Evolutionary conservation across 345 rosid species (phyloP).

Genomic region (Salix koriyanagi): DNA sequence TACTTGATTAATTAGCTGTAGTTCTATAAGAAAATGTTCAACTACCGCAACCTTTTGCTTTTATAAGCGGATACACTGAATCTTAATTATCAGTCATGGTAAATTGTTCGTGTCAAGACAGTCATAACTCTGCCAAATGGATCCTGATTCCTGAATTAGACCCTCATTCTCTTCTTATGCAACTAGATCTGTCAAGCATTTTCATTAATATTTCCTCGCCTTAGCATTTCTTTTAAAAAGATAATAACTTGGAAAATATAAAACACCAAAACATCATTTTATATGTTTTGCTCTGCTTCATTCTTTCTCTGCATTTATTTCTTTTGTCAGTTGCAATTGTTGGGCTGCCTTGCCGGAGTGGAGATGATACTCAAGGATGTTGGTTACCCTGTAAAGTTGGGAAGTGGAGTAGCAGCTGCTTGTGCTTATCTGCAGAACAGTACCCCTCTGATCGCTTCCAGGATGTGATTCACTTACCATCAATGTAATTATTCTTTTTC

Average conservation of each 20-base stretch:
- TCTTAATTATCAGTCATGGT: not conserved
- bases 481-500: constrained; percentile 24
- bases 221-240: not conserved
- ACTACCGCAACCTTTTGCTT: not conserved
- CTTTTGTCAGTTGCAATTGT: constrained; percentile 64
- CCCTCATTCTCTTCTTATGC: not conserved
- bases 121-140: not conserved
- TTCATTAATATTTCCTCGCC: not conserved
- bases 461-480: constrained; percentile 46
- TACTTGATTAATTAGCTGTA: not conserved
- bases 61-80: not conserved
- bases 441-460: constrained; percentile 73
- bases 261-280: not conserved
- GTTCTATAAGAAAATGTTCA: not conserved
- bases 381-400: constrained; percentile 87
- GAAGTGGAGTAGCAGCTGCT: constrained; percentile 95
- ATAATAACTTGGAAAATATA: not conserved
- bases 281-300: not conserved
- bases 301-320: not conserved
- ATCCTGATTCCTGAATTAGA: not conserved
- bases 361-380: constrained; percentile 94
- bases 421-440: constrained; percentile 70
- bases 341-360: constrained; percentile 94
- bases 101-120: not conserved
- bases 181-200: not conserved